phyloP scores from a whole-genome alignment of 1,284 basidiomycete genomes.

The Trametes pubescens region DNA sequence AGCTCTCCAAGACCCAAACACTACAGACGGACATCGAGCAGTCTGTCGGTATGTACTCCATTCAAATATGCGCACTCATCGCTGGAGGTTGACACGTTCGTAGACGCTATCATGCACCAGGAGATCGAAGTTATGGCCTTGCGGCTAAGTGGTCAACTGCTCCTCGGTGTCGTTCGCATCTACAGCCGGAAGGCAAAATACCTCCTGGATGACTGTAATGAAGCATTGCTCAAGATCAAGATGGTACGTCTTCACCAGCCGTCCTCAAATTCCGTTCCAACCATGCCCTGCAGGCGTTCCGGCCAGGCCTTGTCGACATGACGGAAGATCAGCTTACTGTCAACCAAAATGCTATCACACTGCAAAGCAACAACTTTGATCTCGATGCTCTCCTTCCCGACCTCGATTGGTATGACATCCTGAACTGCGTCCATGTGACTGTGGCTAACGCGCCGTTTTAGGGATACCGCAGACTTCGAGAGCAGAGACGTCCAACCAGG shows the following conservation, averaged over 20 bases:
- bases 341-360: constrained; percentile 87
- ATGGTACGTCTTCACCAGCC: constrained; percentile 65
- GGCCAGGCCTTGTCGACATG: constrained; percentile 93
- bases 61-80: too few species aligned
- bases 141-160: constrained; percentile 92
- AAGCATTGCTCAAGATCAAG: constrained; percentile 94
- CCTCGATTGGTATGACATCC: constrained; percentile 69
- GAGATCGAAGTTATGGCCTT: constrained; percentile 92
- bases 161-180: constrained; percentile 96
- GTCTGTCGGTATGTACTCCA: constrained; percentile 79
- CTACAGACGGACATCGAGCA: constrained; percentile 94
- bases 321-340: constrained; percentile 92
- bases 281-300: constrained; percentile 73
- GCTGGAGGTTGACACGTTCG: background rate
- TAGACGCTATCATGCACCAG: constrained; percentile 90
- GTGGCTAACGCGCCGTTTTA: constrained; percentile 38
- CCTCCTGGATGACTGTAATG: constrained; percentile 96
- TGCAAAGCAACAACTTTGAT: constrained; percentile 78
- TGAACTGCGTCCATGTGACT: background rate
- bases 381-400: constrained; percentile 85
- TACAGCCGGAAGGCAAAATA: constrained; percentile 99
- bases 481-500: constrained; percentile 70
- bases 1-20: constrained; percentile 95
- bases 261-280: constrained; percentile 7
- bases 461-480: constrained; percentile 77